phyloP scores from a whole-genome alignment of 2,329 filamentous ascomycete species.

The Claviceps lovelessii region DNA sequence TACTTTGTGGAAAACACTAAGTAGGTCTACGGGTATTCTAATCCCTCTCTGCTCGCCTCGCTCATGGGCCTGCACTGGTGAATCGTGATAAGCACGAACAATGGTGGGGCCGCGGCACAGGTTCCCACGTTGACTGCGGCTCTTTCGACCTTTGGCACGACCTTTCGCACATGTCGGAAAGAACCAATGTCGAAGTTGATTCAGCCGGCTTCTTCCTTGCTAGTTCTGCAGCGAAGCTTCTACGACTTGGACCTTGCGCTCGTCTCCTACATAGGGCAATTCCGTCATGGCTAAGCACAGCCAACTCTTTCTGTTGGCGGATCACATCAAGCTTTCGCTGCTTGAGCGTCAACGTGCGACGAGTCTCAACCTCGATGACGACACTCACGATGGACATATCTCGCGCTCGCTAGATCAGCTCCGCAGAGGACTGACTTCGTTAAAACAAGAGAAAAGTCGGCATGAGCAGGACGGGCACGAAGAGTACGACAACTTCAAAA shows the following conservation, averaged over 20 bases:
- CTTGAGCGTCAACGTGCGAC: constrained; percentile 81
- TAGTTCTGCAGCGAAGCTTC: no score
- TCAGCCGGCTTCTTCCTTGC: no score
- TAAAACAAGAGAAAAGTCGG: constrained; percentile 50
- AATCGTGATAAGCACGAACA: no score
- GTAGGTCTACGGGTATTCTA: no score
- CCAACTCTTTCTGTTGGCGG: constrained; percentile 83
- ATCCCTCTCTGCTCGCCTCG: no score
- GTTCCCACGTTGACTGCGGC: no score
- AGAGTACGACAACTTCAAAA: constrained; percentile 25
- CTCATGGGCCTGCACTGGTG: no score
- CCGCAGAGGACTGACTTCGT: constrained; percentile 58
- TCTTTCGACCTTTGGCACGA: no score
- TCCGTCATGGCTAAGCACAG: constrained; percentile 35
- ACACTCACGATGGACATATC: constrained; percentile 77
- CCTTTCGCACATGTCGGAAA: no score
- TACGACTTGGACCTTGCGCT: neutral
- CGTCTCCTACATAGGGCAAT: neutral
- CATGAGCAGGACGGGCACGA: constrained; percentile 51
- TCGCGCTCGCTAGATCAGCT: constrained; percentile 78
- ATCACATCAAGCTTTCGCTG: constrained; percentile 92
- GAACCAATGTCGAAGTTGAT: no score
- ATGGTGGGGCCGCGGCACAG: no score
- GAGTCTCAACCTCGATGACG: constrained; percentile 62
- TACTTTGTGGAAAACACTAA: no score